Evolutionary conservation across 495 filamentous ascomycete species (phyloP), one percentile per base, ranked within the genome.

Genomic region (Hypoxylon lenormandii): DNA sequence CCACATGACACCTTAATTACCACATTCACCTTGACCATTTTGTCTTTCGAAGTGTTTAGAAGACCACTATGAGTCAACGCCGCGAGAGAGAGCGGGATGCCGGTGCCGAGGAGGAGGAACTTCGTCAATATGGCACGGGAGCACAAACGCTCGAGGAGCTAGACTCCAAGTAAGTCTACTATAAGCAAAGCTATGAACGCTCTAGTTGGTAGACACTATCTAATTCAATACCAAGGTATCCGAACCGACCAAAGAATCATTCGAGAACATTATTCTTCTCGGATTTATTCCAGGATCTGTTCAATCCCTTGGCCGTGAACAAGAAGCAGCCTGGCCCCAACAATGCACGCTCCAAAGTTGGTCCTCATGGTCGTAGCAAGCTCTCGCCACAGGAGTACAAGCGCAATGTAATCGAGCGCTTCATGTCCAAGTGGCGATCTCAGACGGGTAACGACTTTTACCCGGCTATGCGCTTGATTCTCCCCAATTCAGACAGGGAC

Each of bases 401-500:
- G 7, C 87, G 90, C n/a, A 87, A 88, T 70, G 90, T 98, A 69
- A 94, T 98, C 75, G 88, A 94, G 61, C 85, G 89, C 22, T 98
- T 96, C 80, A 92, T 98, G 69, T 87, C 90, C 22, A 87, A 87
- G 75, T 98, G 95, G 95, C 84, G 93, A 33, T 85, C 87, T 50
- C 90, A 96, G 46, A 93, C 96, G 18, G 95, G 95, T 47, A 81
- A 91, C 69, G 94, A 98, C 74, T 91, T 98, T 66, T 97, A 96
- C 78, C 96, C 96, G 2, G 94, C 93, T 16, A 87, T 98, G 77
- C 87, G 95, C 33, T 83, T 98, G 51, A 96, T 98, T 70, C 80
- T 97, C n/a, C 92, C 93, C 0, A 92, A 94, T 70, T 96, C 96
- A 73, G 95, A 98, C 73, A 85, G 94, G 30, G 94, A 98, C 62